Percentiles rank a stretch among this genome's conserved stretches.
These are phyloP conservation scores for Actinomucor elegans DNA, from an alignment of 371 early-diverging fungal species.

Conservation along the genomic window DNA sequence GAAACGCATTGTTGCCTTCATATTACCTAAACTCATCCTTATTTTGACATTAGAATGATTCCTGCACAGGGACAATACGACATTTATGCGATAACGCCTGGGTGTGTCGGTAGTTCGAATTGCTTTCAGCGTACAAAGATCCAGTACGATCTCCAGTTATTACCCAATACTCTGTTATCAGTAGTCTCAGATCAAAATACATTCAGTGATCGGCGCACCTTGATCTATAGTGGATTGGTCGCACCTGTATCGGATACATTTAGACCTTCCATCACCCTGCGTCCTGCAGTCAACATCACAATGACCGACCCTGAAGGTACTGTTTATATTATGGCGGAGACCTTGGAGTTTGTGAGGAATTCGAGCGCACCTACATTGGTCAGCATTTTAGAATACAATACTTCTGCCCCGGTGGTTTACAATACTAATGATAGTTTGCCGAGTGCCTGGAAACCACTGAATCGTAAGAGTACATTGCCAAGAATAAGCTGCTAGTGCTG, in stretches of 20 bases:
- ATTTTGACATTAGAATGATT: conserved; percentile 38
- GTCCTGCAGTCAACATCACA: conserved; percentile 19
- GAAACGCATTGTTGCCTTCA: neutral
- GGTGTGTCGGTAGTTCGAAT: conserved; percentile 60
- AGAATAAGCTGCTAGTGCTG: neutral
- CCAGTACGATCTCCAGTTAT: conserved; percentile 38
- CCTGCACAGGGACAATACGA: conserved; percentile 65
- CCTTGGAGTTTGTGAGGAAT: conserved; percentile 37
- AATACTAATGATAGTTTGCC: conserved; percentile 15
- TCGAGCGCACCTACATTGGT: conserved; percentile 30
- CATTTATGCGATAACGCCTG: conserved; percentile 66
- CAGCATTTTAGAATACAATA: conserved; percentile 44
- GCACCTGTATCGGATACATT: conserved; percentile 28
- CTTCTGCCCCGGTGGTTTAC: conserved; percentile 19
- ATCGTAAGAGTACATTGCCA: conserved; percentile 17
- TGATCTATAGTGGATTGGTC: conserved; percentile 54
- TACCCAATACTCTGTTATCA: conserved; percentile 29
- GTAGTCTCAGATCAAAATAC: conserved; percentile 44
- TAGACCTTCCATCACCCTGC: conserved; percentile 26
- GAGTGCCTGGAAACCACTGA: conserved; percentile 33
- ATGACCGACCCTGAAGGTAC: conserved; percentile 8
- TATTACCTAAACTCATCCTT: neutral
- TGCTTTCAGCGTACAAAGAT: conserved; percentile 55
- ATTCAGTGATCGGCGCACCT: conserved; percentile 35
- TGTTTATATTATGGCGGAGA: conserved; percentile 34